phyloP scores from a whole-genome alignment of 2,329 filamentous ascomycete species.

The Verticillium alfalfae region DNA sequence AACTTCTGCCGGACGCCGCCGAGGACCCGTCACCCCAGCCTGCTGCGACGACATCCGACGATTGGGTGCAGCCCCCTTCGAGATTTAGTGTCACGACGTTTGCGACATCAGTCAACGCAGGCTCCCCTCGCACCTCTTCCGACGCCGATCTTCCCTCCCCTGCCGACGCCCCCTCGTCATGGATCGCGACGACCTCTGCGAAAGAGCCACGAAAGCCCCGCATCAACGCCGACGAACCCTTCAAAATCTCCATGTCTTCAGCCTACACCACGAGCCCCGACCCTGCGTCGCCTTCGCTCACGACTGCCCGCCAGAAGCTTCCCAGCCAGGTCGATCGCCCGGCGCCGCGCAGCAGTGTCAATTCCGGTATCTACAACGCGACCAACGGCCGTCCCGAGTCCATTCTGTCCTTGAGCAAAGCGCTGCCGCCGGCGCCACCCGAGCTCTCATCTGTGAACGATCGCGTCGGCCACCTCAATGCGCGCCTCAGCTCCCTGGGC shows the following conservation, averaged over 20 bases:
- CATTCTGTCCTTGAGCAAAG: conserved; percentile 44
- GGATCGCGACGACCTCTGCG: conserved; percentile 29
- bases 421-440: conserved; percentile 55
- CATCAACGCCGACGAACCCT: conserved; percentile 15
- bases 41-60: conserved; percentile 19
- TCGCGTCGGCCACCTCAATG: conserved; percentile 62
- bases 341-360: background rate
- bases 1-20: background rate
- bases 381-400: conserved; percentile 16
- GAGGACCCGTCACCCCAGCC: conserved; percentile 2
- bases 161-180: conserved; percentile 32
- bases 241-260: conserved; percentile 27
- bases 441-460: conserved; percentile 52
- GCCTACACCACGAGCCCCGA: conserved; percentile 20
- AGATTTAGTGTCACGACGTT: conserved; percentile 62
- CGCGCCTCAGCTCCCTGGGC: conserved; percentile 57
- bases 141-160: conserved; percentile 29
- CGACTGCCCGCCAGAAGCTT: conserved; percentile 6
- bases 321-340: conserved; percentile 7
- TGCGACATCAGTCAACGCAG: conserved; percentile 42
- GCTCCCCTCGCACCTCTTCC: conserved; percentile 30
- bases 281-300: conserved; percentile 4
- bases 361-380: conserved; percentile 3
- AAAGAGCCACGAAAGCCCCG: conserved; percentile 13
- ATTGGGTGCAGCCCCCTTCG: conserved; percentile 49